phyloP scores from a whole-genome alignment of 2,329 filamentous ascomycete species.

The Sordariomycetes sp. region DNA sequence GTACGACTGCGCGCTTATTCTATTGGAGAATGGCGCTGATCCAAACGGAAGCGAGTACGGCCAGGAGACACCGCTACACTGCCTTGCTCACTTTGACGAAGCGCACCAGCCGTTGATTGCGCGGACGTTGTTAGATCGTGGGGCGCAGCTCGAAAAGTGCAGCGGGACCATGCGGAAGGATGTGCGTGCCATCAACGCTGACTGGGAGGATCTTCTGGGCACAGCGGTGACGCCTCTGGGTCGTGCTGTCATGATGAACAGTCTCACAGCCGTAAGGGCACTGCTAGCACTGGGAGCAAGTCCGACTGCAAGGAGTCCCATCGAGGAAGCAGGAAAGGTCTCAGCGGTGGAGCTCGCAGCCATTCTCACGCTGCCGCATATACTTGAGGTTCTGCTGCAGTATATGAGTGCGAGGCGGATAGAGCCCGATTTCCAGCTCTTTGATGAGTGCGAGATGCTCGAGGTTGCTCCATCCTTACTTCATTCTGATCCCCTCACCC shows the following conservation, averaged over 20 bases:
- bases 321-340: not conserved
- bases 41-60: not conserved
- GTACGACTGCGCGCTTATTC: not conserved
- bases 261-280: not conserved
- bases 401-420: not conserved
- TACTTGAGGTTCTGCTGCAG: not conserved
- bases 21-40: not conserved
- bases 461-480: not conserved
- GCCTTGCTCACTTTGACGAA: conserved; percentile 1
- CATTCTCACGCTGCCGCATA: not conserved
- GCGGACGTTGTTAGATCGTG: not conserved
- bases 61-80: not conserved
- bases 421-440: not conserved
- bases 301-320: not conserved
- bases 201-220: conserved; percentile 1
- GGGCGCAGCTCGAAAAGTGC: not conserved
- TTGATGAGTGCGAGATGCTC: conserved; percentile 1
- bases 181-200: not conserved
- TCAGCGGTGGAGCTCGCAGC: not conserved
- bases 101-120: not conserved
- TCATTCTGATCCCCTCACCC: not conserved
- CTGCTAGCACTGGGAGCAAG: not conserved
- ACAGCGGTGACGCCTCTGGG: not conserved
- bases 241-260: not conserved
- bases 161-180: not conserved